Evolutionary conservation across 1,284 basidiomycete genomes (phyloP), one percentile per base, ranked within the genome.

Genomic region (Stygiomarasmius scandens): DNA sequence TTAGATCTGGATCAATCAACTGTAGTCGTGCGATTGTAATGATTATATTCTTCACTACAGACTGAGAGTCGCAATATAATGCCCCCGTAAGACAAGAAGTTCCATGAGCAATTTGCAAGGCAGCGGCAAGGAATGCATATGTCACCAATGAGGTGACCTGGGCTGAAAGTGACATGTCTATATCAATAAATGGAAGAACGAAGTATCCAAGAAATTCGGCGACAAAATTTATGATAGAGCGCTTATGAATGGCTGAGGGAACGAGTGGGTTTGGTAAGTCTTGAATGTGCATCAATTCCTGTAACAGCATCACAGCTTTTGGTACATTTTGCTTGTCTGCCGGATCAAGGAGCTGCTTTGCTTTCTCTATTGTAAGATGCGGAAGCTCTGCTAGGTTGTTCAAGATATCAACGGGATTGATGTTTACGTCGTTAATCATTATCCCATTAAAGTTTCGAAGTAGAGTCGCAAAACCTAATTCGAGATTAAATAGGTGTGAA

Each of bases 241-340:
- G 55, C 20, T 27, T 34, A 25, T 9, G 12, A 69, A 32, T 23
- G 49, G 16, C n/a, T 32, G 5, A 19, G 14, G 29, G 3, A 19
- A 27, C 6, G 3, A 51, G 49, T 14, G 2, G n/a, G 49, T 20
- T 25, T 19, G 12, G 24, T 3, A 11, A 51, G 16, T 29, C 34
- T 27, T 5, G n/a, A n/a, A n/a, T n/a, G n/a, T n/a, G n/a, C n/a
- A 27, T 27, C n/a, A 51, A 52, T 20, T 41, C 34, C 52, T 72
- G 63, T 11, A 70, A 46, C 8, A 71, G 54, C 2, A 55, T 58
- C 2, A 71, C 65, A 12, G 67, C 71, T 43, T 68, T 69, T 3
- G 67, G 71, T 3, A 72, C 70, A 64, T 68, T 72, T 49, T 71
- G 69, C 53, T 71, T 70, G 55, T 70, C 71, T n/a, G 58, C 51